Conservation (phyloP, 495 filamentous ascomycete genomes). For the Amorphotheca resinae region DNA sequence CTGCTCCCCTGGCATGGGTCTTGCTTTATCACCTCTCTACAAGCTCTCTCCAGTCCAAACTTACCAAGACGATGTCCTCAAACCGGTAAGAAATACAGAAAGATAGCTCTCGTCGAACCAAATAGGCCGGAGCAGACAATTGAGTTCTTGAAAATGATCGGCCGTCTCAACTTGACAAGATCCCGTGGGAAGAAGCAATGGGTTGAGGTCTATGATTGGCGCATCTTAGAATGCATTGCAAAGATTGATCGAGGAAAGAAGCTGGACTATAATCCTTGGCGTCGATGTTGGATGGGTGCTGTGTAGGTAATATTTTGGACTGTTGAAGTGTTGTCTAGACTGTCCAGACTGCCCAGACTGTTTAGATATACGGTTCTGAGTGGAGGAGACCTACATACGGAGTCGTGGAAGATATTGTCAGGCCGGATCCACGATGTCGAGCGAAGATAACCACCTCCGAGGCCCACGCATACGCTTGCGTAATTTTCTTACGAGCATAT, state of each 20-base stretch:
- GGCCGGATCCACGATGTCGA: too few relatives aligned
- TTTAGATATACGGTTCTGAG: too few relatives aligned
- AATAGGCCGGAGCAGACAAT: slow-evolving; percentile 25
- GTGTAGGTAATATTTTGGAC: slow-evolving; percentile 1
- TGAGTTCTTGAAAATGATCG: slow-evolving; percentile 27
- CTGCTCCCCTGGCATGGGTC: slow-evolving; percentile 31
- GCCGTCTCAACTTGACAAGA: slow-evolving; percentile 19
- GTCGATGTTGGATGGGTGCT: slow-evolving; percentile 7
- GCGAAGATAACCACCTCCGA: too few relatives aligned
- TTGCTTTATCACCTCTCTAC: slow-evolving; percentile 15
- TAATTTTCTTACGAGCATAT: too few relatives aligned
- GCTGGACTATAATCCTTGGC: slow-evolving; percentile 12
- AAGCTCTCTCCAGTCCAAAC: slow-evolving; percentile 2
- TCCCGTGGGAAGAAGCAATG: slow-evolving; percentile 24
- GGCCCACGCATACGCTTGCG: too few relatives aligned
- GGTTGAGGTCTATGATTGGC: slow-evolving; percentile 38
- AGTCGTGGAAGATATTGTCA: too few relatives aligned
- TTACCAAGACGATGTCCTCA: slow-evolving; percentile 3
- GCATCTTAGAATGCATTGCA: slow-evolving; percentile 30
- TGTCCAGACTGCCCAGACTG: too few relatives aligned
- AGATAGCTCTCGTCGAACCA: slow-evolving; percentile 35
- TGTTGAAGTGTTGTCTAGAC: too few relatives aligned
- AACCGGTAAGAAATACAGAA: slow-evolving; percentile 18
- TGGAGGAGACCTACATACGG: too few relatives aligned
- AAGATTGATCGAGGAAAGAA: slow-evolving; percentile 24